Evolutionary conservation across 2,329 filamentous ascomycete genomes (phyloP).

Genomic region (Neopestalotiopsis sp.): DNA sequence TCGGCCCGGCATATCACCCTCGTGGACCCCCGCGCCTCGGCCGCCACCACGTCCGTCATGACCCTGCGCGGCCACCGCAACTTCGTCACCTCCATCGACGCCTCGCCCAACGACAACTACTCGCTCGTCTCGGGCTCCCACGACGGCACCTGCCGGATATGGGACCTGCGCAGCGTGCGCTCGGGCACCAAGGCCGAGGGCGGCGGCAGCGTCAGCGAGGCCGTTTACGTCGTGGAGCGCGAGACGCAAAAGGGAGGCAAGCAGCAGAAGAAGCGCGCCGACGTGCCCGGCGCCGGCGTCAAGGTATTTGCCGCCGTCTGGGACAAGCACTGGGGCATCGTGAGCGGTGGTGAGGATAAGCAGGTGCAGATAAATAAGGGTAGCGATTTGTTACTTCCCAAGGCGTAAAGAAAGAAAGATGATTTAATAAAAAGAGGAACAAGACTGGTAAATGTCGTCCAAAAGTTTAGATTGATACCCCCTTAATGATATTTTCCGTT

Average conservation of each 20-base stretch:
- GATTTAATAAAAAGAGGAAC: background rate
- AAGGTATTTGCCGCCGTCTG: constrained; percentile 92
- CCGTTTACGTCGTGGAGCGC: constrained; percentile 77
- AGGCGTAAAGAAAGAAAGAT: constrained; percentile 8
- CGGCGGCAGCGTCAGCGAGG: constrained; percentile 70
- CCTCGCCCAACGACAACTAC: constrained; percentile 71
- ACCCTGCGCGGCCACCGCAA: constrained; percentile 92
- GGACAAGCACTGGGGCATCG: constrained; percentile 86
- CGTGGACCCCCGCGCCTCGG: constrained; percentile 85
- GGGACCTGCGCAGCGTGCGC: constrained; percentile 83
- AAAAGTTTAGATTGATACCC: constrained; percentile 14
- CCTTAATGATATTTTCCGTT: background rate
- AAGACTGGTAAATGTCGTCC: background rate
- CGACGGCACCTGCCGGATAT: constrained; percentile 90
- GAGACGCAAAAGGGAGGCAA: constrained; percentile 64
- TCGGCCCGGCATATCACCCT: constrained; percentile 87
- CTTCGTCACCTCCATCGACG: constrained; percentile 59
- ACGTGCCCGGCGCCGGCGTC: constrained; percentile 76
- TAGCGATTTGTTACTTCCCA: constrained; percentile 50
- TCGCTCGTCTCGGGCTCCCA: constrained; percentile 89
- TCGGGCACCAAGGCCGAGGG: constrained; percentile 64
- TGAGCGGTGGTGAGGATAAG: constrained; percentile 93
- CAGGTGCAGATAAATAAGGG: constrained; percentile 88
- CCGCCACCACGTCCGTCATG: constrained; percentile 80
- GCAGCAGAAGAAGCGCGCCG: constrained; percentile 63